A percentile compares a stretch with the other conserved stretches of the same genome.
Evolutionary conservation across 2,329 filamentous ascomycete species (phyloP).

Genomic region (Diplodia sapinea): DNA sequence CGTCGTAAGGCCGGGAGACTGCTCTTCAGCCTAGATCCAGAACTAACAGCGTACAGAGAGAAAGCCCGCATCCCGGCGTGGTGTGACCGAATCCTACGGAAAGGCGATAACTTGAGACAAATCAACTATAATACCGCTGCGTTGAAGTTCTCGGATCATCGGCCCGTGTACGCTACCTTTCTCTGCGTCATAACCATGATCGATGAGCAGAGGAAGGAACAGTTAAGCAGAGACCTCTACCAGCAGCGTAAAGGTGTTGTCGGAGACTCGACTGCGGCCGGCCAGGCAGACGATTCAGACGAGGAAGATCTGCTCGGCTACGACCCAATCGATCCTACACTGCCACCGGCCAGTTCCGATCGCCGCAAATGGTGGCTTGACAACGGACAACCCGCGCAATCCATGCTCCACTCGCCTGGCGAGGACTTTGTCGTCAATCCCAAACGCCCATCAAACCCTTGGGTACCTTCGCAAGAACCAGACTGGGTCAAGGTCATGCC

Average conservation of each 20-base stretch:
- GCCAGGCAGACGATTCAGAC: conserved; percentile 63
- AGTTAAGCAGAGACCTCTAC: conserved; percentile 77
- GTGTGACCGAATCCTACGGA: conserved; percentile 92
- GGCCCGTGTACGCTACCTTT: conserved; percentile 92
- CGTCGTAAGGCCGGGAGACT: conserved; percentile 57
- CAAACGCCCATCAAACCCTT: conserved; percentile 79
- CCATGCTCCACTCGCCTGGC: conserved; percentile 70
- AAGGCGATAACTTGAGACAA: conserved; percentile 82
- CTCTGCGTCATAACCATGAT: conserved; percentile 81
- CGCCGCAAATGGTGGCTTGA: conserved; percentile 70
- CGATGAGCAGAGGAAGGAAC: conserved; percentile 74
- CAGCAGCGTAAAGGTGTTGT: conserved; percentile 68
- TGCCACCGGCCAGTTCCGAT: conserved; percentile 68
- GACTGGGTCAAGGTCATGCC: conserved; percentile 73
- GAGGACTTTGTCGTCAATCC: conserved; percentile 71
- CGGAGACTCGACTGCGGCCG: conserved; percentile 65
- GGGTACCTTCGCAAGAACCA: conserved; percentile 72
- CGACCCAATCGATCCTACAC: conserved; percentile 79
- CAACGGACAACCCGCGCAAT: conserved; percentile 74
- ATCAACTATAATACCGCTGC: conserved; percentile 81
- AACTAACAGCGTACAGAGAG: conserved; percentile 57
- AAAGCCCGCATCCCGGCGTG: conserved; percentile 95
- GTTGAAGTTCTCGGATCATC: conserved; percentile 89
- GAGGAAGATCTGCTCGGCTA: conserved; percentile 84
- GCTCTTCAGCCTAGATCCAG: conserved; percentile 53